Percentiles rank a stretch among this genome's conserved stretches.
These are phyloP conservation scores for Phylloporus arenicola DNA, from an alignment of 768 basidiomycete species.

Conservation along the genomic window DNA sequence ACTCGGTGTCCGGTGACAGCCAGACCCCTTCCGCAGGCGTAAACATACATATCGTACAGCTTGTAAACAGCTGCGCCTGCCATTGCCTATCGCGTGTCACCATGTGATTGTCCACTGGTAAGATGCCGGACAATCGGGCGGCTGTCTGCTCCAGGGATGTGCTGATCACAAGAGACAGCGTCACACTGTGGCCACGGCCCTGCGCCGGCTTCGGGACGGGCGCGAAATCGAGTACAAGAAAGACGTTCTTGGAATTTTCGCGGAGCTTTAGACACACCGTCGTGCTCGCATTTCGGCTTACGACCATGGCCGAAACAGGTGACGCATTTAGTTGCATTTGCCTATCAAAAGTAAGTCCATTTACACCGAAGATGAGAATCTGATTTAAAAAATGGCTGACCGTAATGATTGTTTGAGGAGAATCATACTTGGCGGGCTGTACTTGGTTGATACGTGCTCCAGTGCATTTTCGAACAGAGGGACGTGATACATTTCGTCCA, in stretches of 20 bases:
- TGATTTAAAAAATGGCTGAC: slow-evolving; percentile 7
- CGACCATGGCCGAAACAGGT: slow-evolving; percentile 35
- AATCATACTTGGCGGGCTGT: slow-evolving; percentile 33
- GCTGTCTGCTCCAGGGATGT: slow-evolving; percentile 42
- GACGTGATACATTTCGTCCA: slow-evolving; percentile 43
- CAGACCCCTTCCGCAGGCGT: slow-evolving; percentile 27
- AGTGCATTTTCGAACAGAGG: slow-evolving; percentile 46
- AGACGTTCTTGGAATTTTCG: slow-evolving; percentile 32
- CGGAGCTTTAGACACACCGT: slow-evolving; percentile 41
- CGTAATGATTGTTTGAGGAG: slow-evolving; percentile 30
- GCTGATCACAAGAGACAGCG: slow-evolving; percentile 50
- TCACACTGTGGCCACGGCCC: slow-evolving; percentile 24
- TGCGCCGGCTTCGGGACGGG: slow-evolving; percentile 37
- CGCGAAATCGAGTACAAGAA: slow-evolving; percentile 59
- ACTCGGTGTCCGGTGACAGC: slow-evolving; percentile 16
- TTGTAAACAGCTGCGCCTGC: slow-evolving; percentile 56
- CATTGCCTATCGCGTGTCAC: slow-evolving; percentile 46
- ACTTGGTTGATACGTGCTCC: slow-evolving; percentile 31
- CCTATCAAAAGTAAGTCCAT: slow-evolving; percentile 12
- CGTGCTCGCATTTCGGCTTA: slow-evolving; percentile 61
- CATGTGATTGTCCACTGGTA: slow-evolving; percentile 42
- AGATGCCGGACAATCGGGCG: slow-evolving; percentile 40
- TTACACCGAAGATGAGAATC: neutral
- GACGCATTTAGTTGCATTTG: slow-evolving; percentile 17
- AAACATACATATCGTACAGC: slow-evolving; percentile 56